These are phyloP conservation scores for Russula earlei DNA, from an alignment of 768 basidiomycete species.

Conservation along the genomic window DNA sequence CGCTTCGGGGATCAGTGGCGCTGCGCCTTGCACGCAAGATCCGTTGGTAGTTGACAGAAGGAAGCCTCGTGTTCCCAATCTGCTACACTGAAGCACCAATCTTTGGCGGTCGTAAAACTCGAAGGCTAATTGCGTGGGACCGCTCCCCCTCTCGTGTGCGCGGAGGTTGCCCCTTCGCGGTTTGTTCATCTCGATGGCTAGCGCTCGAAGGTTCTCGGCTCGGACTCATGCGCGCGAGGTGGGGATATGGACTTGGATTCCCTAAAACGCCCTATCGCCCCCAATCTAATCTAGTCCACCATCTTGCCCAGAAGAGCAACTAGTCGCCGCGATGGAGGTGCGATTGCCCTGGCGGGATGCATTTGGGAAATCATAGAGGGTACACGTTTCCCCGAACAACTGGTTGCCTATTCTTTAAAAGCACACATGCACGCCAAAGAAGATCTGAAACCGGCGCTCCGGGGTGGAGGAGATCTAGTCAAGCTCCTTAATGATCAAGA, in stretches of 20 bases:
- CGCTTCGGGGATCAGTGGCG: conserved; percentile 10
- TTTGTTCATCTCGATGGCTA: not conserved
- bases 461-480: not conserved
- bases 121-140: conserved; percentile 9
- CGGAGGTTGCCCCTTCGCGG: too few species aligned
- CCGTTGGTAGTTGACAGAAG: conserved; percentile 9
- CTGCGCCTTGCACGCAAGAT: conserved; percentile 10
- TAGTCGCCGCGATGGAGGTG: conserved; percentile 5
- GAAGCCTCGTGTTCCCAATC: not conserved
- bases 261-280: not conserved
- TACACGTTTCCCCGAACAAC: conserved; percentile 7
- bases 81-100: not conserved
- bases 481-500: not conserved
- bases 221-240: not conserved
- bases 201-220: not conserved
- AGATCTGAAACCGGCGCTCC: conserved; percentile 6
- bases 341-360: conserved; percentile 10
- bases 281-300: conserved; percentile 8
- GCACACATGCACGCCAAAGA: not conserved
- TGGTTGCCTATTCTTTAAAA: not conserved
- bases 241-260: not conserved
- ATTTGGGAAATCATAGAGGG: not conserved
- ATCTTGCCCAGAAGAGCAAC: conserved; percentile 7
- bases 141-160: too few species aligned
- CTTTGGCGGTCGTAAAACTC: not conserved